A percentile compares a stretch with the other conserved stretches of the same genome.
phyloP scores from a whole-genome alignment of 495 filamentous ascomycete species.

The Clavariopsis aquatica region DNA sequence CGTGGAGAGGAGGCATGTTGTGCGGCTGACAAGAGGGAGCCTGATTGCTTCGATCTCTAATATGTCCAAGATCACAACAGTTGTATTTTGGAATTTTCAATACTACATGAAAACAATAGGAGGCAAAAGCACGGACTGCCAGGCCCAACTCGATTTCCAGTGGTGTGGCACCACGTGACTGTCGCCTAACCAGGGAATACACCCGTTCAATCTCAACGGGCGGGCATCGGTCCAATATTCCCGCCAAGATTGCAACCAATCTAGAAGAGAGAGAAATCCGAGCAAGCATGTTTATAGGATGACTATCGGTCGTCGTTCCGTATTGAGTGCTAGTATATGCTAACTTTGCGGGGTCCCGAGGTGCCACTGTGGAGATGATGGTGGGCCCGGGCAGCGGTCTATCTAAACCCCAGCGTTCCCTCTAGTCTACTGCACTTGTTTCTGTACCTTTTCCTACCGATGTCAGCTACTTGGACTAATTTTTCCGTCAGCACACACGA shows the following conservation, averaged over 20 bases:
- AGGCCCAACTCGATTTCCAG: neutral
- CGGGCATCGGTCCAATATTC: slow-evolving; percentile 1
- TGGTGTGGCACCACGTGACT: neutral
- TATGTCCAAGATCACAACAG: neutral
- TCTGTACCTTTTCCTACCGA: neutral
- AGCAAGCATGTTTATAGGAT: neutral
- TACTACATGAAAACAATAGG: neutral
- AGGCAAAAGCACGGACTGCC: neutral
- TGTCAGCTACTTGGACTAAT: slow-evolving; percentile 8
- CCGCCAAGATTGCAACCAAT: neutral
- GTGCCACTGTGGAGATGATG: neutral
- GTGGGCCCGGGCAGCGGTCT: slow-evolving; percentile 2
- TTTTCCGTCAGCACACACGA: slow-evolving; percentile 8
- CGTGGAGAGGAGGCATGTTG: slow-evolving; percentile 11
- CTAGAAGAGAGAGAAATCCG: neutral
- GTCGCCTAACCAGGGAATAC: neutral
- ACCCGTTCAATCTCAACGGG: neutral
- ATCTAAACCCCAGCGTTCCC: slow-evolving; percentile 7
- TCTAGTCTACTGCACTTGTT: neutral
- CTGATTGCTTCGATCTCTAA: too few relatives aligned
- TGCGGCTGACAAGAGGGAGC: neutral
- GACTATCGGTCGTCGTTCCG: neutral
- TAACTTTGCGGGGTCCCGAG: slow-evolving; percentile 19
- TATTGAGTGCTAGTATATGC: neutral
- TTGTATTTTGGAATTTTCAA: neutral